Conservation (phyloP, 352 stramenopile species). For the Phytophthora sansomeana region DNA sequence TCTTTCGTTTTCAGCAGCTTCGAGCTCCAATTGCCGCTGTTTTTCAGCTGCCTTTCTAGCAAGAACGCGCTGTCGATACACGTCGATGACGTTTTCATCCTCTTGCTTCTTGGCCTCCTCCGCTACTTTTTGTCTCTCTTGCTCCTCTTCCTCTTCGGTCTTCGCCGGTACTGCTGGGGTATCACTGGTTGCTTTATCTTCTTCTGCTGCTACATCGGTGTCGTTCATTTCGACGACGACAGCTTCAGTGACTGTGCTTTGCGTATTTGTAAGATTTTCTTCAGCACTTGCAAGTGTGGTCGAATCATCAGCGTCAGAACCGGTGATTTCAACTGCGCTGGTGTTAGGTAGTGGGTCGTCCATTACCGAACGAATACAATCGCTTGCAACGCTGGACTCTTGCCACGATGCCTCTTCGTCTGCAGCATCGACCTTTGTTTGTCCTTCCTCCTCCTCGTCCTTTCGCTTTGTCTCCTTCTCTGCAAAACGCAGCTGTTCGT, state of each 20-base stretch:
- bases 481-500: neutral
- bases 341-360: neutral
- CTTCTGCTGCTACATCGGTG: neutral
- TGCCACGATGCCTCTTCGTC: conserved; percentile 7
- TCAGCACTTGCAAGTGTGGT: neutral
- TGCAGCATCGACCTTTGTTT: neutral
- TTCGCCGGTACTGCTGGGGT: conserved; percentile 8
- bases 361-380: neutral
- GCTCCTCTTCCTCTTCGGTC: conserved; percentile 40
- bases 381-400: conserved; percentile 6
- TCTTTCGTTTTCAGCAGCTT: conserved; percentile 42
- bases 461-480: conserved; percentile 10
- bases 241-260: neutral
- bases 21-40: conserved; percentile 54
- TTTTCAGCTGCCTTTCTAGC: conserved; percentile 72
- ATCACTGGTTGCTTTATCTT: neutral
- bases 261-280: neutral
- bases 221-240: neutral
- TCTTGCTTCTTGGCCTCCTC: conserved; percentile 69
- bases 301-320: neutral
- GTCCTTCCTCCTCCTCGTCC: conserved; percentile 7
- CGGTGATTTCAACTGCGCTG: neutral
- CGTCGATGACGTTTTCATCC: conserved; percentile 65
- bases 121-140: conserved; percentile 36
- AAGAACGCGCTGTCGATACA: conserved; percentile 73